phyloP scores from a whole-genome alignment of 441 rosid species.

The Brassica hybrid region DNA sequence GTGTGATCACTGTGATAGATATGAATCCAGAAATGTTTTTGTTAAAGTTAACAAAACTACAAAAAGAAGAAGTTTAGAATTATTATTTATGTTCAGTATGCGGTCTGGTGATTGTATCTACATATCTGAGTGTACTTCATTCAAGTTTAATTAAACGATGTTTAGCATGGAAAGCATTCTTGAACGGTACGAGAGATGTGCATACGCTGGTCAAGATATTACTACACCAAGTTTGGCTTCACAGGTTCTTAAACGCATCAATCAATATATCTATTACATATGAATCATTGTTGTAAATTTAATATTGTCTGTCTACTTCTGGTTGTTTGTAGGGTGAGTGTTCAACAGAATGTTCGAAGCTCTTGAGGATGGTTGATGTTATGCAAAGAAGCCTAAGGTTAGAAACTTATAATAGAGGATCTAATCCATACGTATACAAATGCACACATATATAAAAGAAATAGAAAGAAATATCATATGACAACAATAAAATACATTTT shows the following conservation, averaged over 20 bases:
- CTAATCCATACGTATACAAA: background rate
- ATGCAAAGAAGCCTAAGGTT: slow-evolving; percentile 76
- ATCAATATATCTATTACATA: background rate
- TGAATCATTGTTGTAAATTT: background rate
- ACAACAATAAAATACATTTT: background rate
- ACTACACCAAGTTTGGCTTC: slow-evolving; percentile 39
- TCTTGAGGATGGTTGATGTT: slow-evolving; percentile 61
- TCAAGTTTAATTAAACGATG: background rate
- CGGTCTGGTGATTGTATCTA: background rate
- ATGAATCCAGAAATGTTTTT: background rate
- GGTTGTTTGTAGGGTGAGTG: slow-evolving; percentile 55
- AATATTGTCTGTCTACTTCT: slow-evolving; percentile 4
- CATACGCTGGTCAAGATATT: slow-evolving; percentile 50
- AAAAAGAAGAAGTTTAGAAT: background rate
- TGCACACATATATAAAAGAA: background rate
- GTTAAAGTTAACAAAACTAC: background rate
- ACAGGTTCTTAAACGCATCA: slow-evolving; percentile 44
- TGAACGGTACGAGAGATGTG: slow-evolving; percentile 74
- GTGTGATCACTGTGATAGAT: background rate
- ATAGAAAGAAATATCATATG: background rate
- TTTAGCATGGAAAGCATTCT: slow-evolving; percentile 81
- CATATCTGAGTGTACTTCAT: slow-evolving; percentile 11
- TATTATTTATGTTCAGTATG: slow-evolving; percentile 1
- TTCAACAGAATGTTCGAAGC: slow-evolving; percentile 70
- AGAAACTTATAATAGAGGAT: slow-evolving; percentile 4